Base-by-base conservation (phyloP, 108 stramenopile species). In the Nitzschia palea region DNA sequence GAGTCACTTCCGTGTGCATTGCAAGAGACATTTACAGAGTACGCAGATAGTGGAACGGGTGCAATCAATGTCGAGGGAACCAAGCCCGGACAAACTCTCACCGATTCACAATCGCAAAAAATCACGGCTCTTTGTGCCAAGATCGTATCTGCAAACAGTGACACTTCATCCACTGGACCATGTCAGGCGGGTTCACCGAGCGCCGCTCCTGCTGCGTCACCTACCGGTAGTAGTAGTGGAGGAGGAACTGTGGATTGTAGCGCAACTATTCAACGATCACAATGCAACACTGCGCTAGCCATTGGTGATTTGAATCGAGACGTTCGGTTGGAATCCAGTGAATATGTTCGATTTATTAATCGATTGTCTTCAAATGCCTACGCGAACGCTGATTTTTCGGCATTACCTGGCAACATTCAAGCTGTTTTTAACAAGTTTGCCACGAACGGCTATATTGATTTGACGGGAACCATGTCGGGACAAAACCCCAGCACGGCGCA, bases 261-360 rank as follows among this genome's bases (percentile, higher is more conserved):
- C 33, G 60, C 17, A 20, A 62, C 42, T 60, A 62, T 76, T 56
- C 43, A 40, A 34, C 18, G 44, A 14, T 26, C 29, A 23, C 48
- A 63, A 47, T 80, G 80, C 66, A 61, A 60, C 42, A 66, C 55
- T 14, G 67, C 44, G 31, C 33, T 82, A 47, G 53, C 68, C 6
- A 62, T 73, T 57, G 45, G 69, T 2, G 81, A 82, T 50, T 23
- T 58, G 20, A 65, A 55, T 40, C 65, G 70, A 33, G 62, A 78
- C 44, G 61, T 59, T 40, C 47, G 45, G 14, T 26, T 82, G 55
- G 47, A 71, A 44, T 26, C 61, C 25, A 34, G 33, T 26, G 81
- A 82, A 50, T 78, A 79, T 48, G 59, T 82, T 28, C 56, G 67
- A 12, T 76, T 82, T 44, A 48, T 79, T n/a, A 78, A 78, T 64